Percentiles rank a stretch among this genome's conserved stretches.
Evolutionary conservation across 2,329 filamentous ascomycete genomes (phyloP).

Genomic region (Cladosporium cucumerinum): DNA sequence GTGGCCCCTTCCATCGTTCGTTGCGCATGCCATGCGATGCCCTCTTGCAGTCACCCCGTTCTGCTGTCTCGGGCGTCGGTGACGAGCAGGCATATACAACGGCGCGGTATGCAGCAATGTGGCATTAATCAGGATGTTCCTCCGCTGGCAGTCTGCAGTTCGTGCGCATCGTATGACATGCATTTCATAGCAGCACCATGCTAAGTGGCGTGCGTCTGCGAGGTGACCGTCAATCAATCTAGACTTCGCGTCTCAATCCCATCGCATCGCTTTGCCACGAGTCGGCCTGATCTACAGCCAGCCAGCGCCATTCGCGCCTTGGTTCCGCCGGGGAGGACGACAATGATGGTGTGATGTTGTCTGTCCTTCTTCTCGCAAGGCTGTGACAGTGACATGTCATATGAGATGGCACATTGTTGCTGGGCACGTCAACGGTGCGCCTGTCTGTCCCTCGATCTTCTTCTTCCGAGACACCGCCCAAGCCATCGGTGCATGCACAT

Average conservation of each 20-base stretch:
- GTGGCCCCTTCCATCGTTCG: conserved; percentile 6
- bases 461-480: not conserved
- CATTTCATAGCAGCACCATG: not conserved
- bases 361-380: not conserved
- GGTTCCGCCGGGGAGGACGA: not conserved
- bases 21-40: not conserved
- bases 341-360: not conserved
- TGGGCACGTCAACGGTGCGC: not conserved
- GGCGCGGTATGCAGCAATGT: not conserved
- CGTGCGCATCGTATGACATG: conserved; percentile 1
- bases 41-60: not conserved
- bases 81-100: not conserved
- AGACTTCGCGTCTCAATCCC: not conserved
- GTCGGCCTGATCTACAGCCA: not conserved
- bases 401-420: not conserved
- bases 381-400: not conserved
- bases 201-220: not conserved
- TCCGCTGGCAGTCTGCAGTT: not conserved
- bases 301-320: not conserved
- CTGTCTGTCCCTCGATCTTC: not conserved
- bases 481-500: not conserved
- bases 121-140: not conserved
- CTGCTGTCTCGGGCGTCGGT: not conserved
- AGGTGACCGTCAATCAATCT: not conserved
- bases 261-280: not conserved